A percentile compares a stretch with the other conserved stretches of the same genome.
phyloP scores from a whole-genome alignment of 345 rosid species.

The Arabidopsis arenosa region DNA sequence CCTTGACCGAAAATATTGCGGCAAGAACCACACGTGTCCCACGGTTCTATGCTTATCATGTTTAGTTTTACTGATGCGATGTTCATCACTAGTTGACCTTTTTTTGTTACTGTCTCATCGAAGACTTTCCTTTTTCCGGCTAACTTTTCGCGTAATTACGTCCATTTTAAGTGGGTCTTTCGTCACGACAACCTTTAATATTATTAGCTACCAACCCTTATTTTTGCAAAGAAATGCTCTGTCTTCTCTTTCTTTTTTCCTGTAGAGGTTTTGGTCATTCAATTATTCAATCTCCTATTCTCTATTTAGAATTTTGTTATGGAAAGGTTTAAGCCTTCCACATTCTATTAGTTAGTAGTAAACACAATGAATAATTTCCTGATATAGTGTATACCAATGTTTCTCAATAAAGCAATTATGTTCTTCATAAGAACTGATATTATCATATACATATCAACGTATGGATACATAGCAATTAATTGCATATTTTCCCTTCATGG shows the following conservation, averaged over 20 bases:
- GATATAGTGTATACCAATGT: not conserved
- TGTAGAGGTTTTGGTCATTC: constrained; percentile 1
- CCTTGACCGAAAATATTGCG: constrained; percentile 17
- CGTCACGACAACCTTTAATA: constrained; percentile 19
- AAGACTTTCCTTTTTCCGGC: not conserved
- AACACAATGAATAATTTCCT: not conserved
- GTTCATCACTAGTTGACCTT: constrained; percentile 19
- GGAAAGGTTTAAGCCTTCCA: not conserved
- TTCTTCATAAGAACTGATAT: not conserved
- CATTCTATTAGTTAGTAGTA: not conserved
- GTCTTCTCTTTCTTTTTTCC: not conserved
- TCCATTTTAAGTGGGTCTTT: constrained; percentile 26
- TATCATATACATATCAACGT: not conserved
- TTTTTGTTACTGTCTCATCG: constrained; percentile 7
- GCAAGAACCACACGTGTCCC: constrained; percentile 4
- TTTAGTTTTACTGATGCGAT: constrained; percentile 10
- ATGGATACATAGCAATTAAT: not conserved
- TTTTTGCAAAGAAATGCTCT: constrained; percentile 18
- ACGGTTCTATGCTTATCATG: constrained; percentile 12
- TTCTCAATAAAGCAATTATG: not conserved
- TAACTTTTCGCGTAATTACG: not conserved
- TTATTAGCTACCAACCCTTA: constrained; percentile 20
- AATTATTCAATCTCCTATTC: constrained; percentile 19
- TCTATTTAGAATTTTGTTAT: constrained; percentile 3
- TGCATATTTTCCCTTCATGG: not conserved